Conservation (phyloP, 139 green algal species). For the Coccomyxa sp. region DNA sequence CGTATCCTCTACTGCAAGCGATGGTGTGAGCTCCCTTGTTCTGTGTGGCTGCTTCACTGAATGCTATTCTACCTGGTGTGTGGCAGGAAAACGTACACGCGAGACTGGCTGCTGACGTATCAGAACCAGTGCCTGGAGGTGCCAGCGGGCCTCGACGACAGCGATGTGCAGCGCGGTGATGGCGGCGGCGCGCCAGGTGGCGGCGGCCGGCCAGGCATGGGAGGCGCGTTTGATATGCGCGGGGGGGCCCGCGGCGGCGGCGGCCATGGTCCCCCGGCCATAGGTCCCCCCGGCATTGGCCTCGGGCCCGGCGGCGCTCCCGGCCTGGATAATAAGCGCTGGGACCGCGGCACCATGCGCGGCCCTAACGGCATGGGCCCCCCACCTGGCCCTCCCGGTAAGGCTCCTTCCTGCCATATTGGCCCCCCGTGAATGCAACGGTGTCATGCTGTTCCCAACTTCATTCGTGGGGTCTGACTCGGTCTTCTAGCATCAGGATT, state of each 20-base stretch:
- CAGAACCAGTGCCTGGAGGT: not conserved
- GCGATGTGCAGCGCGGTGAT: not conserved
- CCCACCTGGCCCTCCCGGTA: not conserved
- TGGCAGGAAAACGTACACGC: constrained; percentile 8
- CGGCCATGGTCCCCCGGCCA: not conserved
- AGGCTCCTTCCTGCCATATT: not conserved
- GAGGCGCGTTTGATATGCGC: not conserved
- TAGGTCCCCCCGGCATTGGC: not conserved
- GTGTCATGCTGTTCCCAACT: not conserved
- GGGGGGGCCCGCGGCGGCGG: too few relatives aligned
- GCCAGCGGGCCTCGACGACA: constrained; percentile 8
- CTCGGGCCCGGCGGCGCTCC: not conserved
- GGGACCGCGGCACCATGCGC: not conserved
- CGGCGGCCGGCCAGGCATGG: not conserved
- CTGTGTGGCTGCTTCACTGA: not conserved
- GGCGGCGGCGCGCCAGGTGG: not conserved
- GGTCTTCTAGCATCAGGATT: not conserved
- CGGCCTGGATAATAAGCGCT: not conserved
- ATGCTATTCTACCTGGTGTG: not conserved
- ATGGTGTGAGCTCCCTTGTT: not conserved
- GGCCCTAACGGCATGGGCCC: not conserved
- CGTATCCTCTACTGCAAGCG: not conserved
- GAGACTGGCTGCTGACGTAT: constrained; percentile 19
- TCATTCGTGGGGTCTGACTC: not conserved
- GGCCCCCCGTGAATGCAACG: not conserved